phyloP scores from a whole-genome alignment of 177 flowering plant genomes.

The Vitis hybrid region DNA sequence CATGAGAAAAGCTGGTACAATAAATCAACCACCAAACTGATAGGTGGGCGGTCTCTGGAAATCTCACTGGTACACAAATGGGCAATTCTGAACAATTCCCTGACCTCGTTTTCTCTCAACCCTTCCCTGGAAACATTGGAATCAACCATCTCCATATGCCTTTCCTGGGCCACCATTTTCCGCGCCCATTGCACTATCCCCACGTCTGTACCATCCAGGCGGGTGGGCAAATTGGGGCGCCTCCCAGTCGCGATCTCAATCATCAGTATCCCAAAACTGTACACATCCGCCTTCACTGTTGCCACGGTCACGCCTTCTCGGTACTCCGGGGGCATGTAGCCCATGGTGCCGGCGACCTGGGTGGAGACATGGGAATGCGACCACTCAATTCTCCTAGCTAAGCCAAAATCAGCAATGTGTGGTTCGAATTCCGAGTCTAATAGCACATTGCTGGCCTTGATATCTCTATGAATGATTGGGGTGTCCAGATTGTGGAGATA shows the following conservation, averaged over 20 bases:
- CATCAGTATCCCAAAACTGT: slow-evolving; percentile 85
- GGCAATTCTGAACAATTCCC: slow-evolving; percentile 62
- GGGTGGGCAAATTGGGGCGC: slow-evolving; percentile 64
- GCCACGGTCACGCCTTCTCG: slow-evolving; percentile 56
- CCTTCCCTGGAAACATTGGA: slow-evolving; percentile 22
- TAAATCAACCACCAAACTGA: slow-evolving; percentile 48
- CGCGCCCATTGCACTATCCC: slow-evolving; percentile 60
- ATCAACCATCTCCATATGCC: slow-evolving; percentile 57
- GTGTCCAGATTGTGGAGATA: slow-evolving; percentile 56
- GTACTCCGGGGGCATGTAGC: slow-evolving; percentile 98
- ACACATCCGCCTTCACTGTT: slow-evolving; percentile 66
- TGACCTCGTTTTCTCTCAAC: slow-evolving; percentile 33
- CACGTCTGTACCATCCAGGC: slow-evolving; percentile 36
- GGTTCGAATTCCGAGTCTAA: slow-evolving; percentile 66
- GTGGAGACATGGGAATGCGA: slow-evolving; percentile 82
- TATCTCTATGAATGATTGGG: slow-evolving; percentile 86
- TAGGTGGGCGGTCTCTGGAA: slow-evolving; percentile 53
- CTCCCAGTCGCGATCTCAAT: slow-evolving; percentile 67
- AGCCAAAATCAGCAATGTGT: slow-evolving; percentile 86
- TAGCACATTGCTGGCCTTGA: slow-evolving; percentile 82
- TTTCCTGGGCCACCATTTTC: slow-evolving; percentile 32
- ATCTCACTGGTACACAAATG: slow-evolving; percentile 41
- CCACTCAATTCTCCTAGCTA: slow-evolving; percentile 58
- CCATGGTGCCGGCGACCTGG: slow-evolving; percentile 91
- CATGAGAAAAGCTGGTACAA: slow-evolving; percentile 22